Conservation (phyloP, 139 green algal species). For the Chlorella vulgaris region DNA sequence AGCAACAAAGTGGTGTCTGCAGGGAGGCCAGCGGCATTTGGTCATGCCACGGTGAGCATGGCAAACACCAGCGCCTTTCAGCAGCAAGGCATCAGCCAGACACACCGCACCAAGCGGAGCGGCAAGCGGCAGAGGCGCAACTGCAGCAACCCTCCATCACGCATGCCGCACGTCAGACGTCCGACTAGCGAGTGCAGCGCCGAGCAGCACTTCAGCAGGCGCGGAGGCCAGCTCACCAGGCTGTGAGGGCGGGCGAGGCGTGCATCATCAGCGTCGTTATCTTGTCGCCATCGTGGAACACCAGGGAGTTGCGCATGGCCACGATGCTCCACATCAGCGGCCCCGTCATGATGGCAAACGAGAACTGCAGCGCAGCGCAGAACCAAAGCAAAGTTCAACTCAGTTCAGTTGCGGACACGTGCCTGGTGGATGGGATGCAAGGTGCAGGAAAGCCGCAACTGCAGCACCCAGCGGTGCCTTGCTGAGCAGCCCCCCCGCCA, state of each 20-base stretch:
- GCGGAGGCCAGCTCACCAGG: slow-evolving; percentile 19
- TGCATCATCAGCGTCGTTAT: slow-evolving; percentile 52
- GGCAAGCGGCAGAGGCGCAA: background rate
- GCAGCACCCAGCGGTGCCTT: too few relatives aligned
- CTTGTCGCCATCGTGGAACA: slow-evolving; percentile 85
- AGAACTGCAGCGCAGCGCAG: slow-evolving; percentile 51
- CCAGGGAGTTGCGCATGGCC: slow-evolving; percentile 80
- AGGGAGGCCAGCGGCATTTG: too few relatives aligned
- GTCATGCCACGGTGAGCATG: too few relatives aligned
- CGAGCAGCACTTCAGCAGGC: background rate
- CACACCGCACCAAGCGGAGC: background rate
- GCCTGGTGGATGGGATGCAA: background rate
- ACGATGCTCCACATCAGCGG: slow-evolving; percentile 80
- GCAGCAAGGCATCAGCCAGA: background rate
- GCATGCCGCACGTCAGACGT: too few relatives aligned
- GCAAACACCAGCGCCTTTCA: background rate
- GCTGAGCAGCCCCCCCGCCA: too few relatives aligned
- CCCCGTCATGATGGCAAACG: slow-evolving; percentile 74
- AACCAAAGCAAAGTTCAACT: background rate
- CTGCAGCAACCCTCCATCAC: background rate
- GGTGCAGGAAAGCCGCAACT: background rate
- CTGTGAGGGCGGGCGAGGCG: slow-evolving; percentile 26
- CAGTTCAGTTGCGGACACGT: too few relatives aligned
- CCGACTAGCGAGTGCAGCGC: too few relatives aligned
- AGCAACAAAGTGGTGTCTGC: too few relatives aligned